A percentile compares a stretch with the other conserved stretches of the same genome.
Conservation (phyloP, 208 protist species). For the Trypanosoma mega region DNA sequence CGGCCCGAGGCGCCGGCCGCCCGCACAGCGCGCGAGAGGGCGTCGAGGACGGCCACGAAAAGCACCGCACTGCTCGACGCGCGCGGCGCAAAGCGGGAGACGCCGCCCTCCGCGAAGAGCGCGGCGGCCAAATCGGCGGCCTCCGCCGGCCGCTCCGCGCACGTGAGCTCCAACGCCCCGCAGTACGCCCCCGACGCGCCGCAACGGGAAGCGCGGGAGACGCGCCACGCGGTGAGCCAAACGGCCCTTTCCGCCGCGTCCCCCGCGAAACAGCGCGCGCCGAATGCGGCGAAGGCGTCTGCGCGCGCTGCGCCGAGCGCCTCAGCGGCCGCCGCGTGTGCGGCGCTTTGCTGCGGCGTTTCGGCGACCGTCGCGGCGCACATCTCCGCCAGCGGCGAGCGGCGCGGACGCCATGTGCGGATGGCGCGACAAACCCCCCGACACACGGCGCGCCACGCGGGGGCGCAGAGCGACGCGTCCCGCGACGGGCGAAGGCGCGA, state of each 20-base stretch:
- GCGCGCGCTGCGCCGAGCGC: background rate
- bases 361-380: too few relatives aligned
- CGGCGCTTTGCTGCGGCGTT: background rate
- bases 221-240: conserved; percentile 7
- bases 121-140: conserved; percentile 22
- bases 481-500: conserved; percentile 9
- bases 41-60: background rate
- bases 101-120: conserved; percentile 11
- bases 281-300: too few relatives aligned
- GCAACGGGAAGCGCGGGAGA: conserved; percentile 22
- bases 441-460: too few relatives aligned
- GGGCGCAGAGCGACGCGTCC: too few relatives aligned
- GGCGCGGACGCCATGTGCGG: too few relatives aligned
- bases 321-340: background rate
- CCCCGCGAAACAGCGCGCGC: too few relatives aligned
- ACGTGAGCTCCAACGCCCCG: background rate
- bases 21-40: conserved; percentile 4
- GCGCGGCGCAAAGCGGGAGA: conserved; percentile 25
- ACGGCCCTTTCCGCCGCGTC: conserved; percentile 25
- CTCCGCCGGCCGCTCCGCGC: conserved; percentile 17
- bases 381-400: too few relatives aligned
- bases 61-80: too few relatives aligned
- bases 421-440: too few relatives aligned
- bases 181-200: conserved; percentile 21
- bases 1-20: conserved; percentile 26